These are phyloP conservation scores for Aschersonia sp. DNA, from an alignment of 2,329 filamentous ascomycete species.

Conservation along the genomic window DNA sequence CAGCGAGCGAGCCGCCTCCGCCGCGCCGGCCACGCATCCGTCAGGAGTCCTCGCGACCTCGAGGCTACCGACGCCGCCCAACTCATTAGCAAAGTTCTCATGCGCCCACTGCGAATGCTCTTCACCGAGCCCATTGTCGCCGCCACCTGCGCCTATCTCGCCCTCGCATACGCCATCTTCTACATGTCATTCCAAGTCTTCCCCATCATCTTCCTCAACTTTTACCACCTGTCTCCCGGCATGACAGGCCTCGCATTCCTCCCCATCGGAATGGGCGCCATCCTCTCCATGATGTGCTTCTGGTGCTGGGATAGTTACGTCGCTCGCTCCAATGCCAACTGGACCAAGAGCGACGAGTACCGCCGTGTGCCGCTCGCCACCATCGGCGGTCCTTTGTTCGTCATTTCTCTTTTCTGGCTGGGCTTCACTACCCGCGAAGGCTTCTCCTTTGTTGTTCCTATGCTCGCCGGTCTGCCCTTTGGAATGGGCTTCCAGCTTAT, in stretches of 20 bases:
- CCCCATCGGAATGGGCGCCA: slow-evolving; percentile 49
- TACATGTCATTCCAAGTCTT: slow-evolving; percentile 68
- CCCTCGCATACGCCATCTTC: slow-evolving; percentile 51
- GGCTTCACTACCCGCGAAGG: slow-evolving; percentile 38
- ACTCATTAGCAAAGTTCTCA: slow-evolving; percentile 54
- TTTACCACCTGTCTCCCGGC: slow-evolving; percentile 50
- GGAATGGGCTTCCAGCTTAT: slow-evolving; percentile 47
- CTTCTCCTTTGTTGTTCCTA: slow-evolving; percentile 39
- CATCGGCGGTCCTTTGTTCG: slow-evolving; percentile 51
- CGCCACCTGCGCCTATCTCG: slow-evolving; percentile 54
- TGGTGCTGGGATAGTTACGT: slow-evolving; percentile 50
- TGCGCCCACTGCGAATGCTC: slow-evolving; percentile 59
- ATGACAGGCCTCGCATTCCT: slow-evolving; percentile 54
- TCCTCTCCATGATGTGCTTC: slow-evolving; percentile 45
- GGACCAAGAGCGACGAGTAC: slow-evolving; percentile 50
- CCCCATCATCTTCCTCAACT: slow-evolving; percentile 49
- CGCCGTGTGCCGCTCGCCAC: slow-evolving; percentile 58
- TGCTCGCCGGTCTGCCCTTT: slow-evolving; percentile 46
- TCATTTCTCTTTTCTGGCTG: slow-evolving; percentile 43
- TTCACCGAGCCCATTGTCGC: slow-evolving; percentile 59
- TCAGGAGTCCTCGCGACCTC: slow-evolving; percentile 48
- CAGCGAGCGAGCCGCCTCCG: slow-evolving; percentile 42
- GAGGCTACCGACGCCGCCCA: slow-evolving; percentile 42
- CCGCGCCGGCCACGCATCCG: slow-evolving; percentile 34
- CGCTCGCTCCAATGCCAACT: slow-evolving; percentile 34